Conservation (phyloP, 108 stramenopile genomes). For the Nitzschia sp. region DNA sequence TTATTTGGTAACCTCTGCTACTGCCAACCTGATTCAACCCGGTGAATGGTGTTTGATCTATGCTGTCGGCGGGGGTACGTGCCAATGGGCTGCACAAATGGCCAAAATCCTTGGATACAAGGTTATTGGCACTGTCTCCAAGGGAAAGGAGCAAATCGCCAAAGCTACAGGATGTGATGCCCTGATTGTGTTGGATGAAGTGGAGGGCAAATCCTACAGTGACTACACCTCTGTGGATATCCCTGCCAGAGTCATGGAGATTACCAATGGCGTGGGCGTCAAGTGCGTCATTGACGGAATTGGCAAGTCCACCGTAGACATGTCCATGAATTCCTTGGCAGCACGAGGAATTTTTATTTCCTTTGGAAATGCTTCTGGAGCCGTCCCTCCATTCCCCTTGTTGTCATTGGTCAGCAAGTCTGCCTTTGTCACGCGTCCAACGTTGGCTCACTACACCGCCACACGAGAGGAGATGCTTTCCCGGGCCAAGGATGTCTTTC, state of each 20-base stretch:
- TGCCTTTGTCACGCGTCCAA: conserved; percentile 79
- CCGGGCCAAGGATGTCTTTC: conserved; percentile 66
- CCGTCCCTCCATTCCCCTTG: conserved; percentile 78
- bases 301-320: conserved; percentile 72
- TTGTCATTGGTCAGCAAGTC: conserved; percentile 62
- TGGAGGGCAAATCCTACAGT: conserved; percentile 55
- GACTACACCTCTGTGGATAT: conserved; percentile 80
- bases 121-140: conserved; percentile 76
- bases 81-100: conserved; percentile 89
- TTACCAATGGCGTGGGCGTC: conserved; percentile 73
- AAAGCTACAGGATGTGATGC: conserved; percentile 56
- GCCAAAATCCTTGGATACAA: conserved; percentile 73
- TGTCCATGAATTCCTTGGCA: conserved; percentile 67
- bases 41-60: conserved; percentile 79
- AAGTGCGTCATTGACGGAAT: conserved; percentile 82
- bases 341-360: conserved; percentile 80
- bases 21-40: conserved; percentile 52
- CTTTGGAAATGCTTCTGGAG: conserved; percentile 84
- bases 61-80: conserved; percentile 79
- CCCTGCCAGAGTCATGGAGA: conserved; percentile 56
- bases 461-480: conserved; percentile 60
- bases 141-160: conserved; percentile 51
- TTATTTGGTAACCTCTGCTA: conserved; percentile 66
- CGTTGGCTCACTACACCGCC: conserved; percentile 68
- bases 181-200: conserved; percentile 76